Percentiles rank a stretch among this genome's conserved stretches.
phyloP scores from a whole-genome alignment of 441 rosid species.

The Sinapis alba region DNA sequence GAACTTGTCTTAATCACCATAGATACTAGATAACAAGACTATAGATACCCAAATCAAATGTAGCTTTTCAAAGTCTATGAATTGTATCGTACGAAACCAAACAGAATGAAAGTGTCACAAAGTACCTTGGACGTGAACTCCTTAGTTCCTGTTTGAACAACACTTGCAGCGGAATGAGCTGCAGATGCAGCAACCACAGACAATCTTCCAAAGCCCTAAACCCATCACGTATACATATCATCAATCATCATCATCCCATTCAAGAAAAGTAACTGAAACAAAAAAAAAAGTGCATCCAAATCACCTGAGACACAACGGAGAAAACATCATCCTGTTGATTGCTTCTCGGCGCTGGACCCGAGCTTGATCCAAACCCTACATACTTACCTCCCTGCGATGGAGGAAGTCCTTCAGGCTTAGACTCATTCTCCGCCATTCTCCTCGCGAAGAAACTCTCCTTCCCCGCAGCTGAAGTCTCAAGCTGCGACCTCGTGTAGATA shows the following conservation, averaged over 20 bases:
- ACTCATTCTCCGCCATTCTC: conserved; percentile 75
- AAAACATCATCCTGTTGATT: conserved; percentile 70
- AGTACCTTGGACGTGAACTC: conserved; percentile 78
- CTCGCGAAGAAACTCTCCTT: conserved; percentile 81
- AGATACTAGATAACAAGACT: conserved; percentile 1
- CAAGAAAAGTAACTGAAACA: background rate
- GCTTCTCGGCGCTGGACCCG: conserved; percentile 60
- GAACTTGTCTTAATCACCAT: background rate
- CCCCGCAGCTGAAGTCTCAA: conserved; percentile 86
- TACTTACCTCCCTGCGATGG: conserved; percentile 96
- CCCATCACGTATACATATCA: conserved; percentile 8
- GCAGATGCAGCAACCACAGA: conserved; percentile 90
- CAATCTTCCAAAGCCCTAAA: conserved; percentile 80
- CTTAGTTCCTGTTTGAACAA: conserved; percentile 82
- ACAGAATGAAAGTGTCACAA: background rate
- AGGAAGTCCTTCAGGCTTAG: conserved; percentile 82
- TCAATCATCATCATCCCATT: background rate
- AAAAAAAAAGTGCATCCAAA: conserved; percentile 8
- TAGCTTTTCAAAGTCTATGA: background rate
- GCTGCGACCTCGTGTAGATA: conserved; percentile 65
- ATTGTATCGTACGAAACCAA: background rate
- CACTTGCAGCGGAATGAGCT: conserved; percentile 83
- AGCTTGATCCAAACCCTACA: conserved; percentile 91
- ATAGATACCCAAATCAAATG: background rate
- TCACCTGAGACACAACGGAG: conserved; percentile 84